Percentiles rank a stretch among this genome's conserved stretches.
phyloP scores from a whole-genome alignment of 208 protist genomes.

The Crithidia sp. region DNA sequence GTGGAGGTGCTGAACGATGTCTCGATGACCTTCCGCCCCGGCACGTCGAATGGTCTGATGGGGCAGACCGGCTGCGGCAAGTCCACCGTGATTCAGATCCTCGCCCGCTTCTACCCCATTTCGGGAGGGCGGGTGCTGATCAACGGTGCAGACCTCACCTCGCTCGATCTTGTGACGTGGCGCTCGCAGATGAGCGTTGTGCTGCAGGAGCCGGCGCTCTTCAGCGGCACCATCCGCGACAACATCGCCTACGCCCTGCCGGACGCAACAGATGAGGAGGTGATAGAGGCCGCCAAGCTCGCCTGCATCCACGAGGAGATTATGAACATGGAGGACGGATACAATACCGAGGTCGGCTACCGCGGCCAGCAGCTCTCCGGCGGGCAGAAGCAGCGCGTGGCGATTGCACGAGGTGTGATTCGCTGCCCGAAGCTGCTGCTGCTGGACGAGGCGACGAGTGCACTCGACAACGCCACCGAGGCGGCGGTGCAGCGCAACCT shows the following conservation, averaged over 20 bases:
- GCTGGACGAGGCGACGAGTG: conserved; percentile 85
- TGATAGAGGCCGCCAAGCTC: conserved; percentile 46
- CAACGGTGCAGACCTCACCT: conserved; percentile 30
- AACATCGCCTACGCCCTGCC: conserved; percentile 77
- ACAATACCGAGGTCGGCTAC: conserved; percentile 75
- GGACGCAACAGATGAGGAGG: conserved; percentile 42
- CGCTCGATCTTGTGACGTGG: conserved; percentile 54
- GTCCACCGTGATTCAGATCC: conserved; percentile 76
- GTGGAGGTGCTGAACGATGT: conserved; percentile 54
- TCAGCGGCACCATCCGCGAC: conserved; percentile 71
- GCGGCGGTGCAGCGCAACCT: conserved; percentile 65
- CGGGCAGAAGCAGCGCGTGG: conserved; percentile 79
- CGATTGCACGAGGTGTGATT: conserved; percentile 73
- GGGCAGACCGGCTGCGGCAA: conserved; percentile 91
- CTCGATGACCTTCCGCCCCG: conserved; percentile 40
- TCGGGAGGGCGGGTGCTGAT: conserved; percentile 52
- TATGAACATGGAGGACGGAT: conserved; percentile 47
- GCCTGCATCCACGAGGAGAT: conserved; percentile 45
- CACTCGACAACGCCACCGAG: conserved; percentile 88
- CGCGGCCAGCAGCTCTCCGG: conserved; percentile 57
- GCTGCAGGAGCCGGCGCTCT: conserved; percentile 82
- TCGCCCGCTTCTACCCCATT: conserved; percentile 71
- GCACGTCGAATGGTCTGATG: conserved; percentile 77
- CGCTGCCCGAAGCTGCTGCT: conserved; percentile 70
- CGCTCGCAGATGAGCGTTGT: conserved; percentile 74